Evolutionary conservation across 495 filamentous ascomycete genomes (phyloP), one percentile per base, ranked within the genome.

Genomic region (Aspergillus indologenus): DNA sequence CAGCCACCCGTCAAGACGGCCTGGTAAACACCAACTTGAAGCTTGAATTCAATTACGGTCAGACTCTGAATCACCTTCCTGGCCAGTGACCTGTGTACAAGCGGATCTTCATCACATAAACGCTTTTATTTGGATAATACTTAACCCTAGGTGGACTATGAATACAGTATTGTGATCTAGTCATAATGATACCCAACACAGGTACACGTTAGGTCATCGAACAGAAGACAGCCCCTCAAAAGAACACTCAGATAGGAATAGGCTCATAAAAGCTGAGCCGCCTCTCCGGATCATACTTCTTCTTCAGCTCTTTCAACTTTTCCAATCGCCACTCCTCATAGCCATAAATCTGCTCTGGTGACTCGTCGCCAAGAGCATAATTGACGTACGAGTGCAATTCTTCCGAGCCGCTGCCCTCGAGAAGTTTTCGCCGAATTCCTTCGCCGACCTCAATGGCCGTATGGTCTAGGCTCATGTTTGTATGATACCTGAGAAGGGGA

Each of bases 361-460:
- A 57, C 65, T 84, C 80, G 19, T 75, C 60, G 1, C 74, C 77
- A 17, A 61, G 52, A 5, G 78, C 79, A 63, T 83, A 82, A 58
- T 83, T 83, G 14, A 79, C 70, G 62, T 84, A 83, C 1, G 66
- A 66, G 45, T 65, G 61, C 23, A 68, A 60, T 26, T 72, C 66
- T 3, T 58, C 53, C 47, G 61, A 51, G 11, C 61, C 63, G 23
- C 53, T 60, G 19, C 64, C 65, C 15, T 56, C n/a, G 11, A 59
- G 26, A 1, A 69, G 21, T 3, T 66, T 54, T 1, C 65, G 52
- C 12, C 74, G 65, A 23, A 68, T 42, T 17, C 44, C 17, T 1
- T 64, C 42, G 3, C 62, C 68, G 54, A 61, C 67, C 9, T 59
- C 60, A 19, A 58, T 20, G 18, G 68, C 65, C 8, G 51, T 53